Percentiles rank a stretch among this genome's conserved stretches.
Conservation (phyloP, 306 rosid genomes). For the Prunus mongolica region DNA sequence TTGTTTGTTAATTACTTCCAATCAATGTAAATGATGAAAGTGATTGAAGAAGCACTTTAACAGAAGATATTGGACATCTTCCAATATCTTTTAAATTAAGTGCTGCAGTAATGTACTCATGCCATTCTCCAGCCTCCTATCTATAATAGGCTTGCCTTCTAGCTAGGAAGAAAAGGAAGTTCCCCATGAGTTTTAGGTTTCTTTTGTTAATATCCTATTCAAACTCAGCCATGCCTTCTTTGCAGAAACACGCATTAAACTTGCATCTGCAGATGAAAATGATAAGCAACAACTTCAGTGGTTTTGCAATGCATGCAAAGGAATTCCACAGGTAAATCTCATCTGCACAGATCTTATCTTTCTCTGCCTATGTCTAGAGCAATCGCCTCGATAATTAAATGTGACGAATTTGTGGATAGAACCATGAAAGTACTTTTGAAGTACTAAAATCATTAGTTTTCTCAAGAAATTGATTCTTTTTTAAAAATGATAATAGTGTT, state of each 20-base stretch:
- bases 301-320: constrained; percentile 97
- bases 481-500: background rate
- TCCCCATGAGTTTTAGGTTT: background rate
- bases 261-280: constrained; percentile 75
- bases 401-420: background rate
- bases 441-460: background rate
- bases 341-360: constrained; percentile 11
- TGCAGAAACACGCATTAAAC: constrained; percentile 74
- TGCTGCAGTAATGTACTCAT: constrained; percentile 8
- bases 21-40: constrained; percentile 3
- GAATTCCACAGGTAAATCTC: constrained; percentile 77
- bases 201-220: constrained; percentile 10
- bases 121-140: constrained; percentile 23
- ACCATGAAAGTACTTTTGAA: background rate
- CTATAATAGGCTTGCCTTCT: background rate
- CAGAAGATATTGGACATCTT: background rate
- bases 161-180: constrained; percentile 15
- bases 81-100: background rate
- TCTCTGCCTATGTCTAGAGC: background rate
- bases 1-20: background rate
- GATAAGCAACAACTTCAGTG: constrained; percentile 73
- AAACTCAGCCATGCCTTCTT: constrained; percentile 19
- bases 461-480: background rate
- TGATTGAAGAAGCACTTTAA: constrained; percentile 3
- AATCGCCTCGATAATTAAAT: background rate